Evolutionary conservation across 106 monocot species (phyloP).

Genomic region (Amphibolis antarctica): DNA sequence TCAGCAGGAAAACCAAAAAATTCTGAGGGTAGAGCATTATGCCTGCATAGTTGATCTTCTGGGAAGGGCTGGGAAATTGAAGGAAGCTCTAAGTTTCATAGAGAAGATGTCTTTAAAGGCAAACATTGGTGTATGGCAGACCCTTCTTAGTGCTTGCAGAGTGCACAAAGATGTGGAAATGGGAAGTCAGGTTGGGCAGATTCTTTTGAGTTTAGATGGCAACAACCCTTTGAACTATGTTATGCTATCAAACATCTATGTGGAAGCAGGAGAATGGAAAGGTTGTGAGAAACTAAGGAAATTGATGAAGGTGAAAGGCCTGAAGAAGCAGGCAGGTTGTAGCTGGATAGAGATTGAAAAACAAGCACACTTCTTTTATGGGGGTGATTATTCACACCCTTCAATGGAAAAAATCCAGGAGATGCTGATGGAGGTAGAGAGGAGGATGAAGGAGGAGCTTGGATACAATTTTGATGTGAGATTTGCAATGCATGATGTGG

Average conservation of each 20-base stretch:
- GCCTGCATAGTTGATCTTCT: conserved; percentile 59
- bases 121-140: conserved; percentile 33
- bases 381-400: conserved; percentile 31
- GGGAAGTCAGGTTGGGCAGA: conserved; percentile 21
- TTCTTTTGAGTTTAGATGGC: conserved; percentile 25
- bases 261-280: conserved; percentile 27
- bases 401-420: conserved; percentile 9
- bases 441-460: conserved; percentile 24
- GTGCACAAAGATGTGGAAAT: conserved; percentile 24
- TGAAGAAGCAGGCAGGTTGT: conserved; percentile 44
- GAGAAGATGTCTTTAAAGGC: conserved; percentile 27
- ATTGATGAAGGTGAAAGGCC: conserved; percentile 24
- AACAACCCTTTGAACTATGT: conserved; percentile 39
- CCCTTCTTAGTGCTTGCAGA: conserved; percentile 40
- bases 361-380: conserved; percentile 33
- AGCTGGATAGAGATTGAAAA: conserved; percentile 43
- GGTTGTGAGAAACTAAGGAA: conserved; percentile 30
- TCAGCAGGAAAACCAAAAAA: conserved; percentile 1
- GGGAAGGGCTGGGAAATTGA: conserved; percentile 23
- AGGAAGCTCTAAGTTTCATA: conserved; percentile 31
- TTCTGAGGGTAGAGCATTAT: conserved; percentile 35
- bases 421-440: conserved; percentile 21
- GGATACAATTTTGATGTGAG: conserved; percentile 12
- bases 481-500: conserved; percentile 34
- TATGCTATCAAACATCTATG: conserved; percentile 35